A percentile compares a stretch with the other conserved stretches of the same genome.
These are phyloP conservation scores for Acacia acuminata DNA, from an alignment of 306 rosid genomes.

Conservation along the genomic window DNA sequence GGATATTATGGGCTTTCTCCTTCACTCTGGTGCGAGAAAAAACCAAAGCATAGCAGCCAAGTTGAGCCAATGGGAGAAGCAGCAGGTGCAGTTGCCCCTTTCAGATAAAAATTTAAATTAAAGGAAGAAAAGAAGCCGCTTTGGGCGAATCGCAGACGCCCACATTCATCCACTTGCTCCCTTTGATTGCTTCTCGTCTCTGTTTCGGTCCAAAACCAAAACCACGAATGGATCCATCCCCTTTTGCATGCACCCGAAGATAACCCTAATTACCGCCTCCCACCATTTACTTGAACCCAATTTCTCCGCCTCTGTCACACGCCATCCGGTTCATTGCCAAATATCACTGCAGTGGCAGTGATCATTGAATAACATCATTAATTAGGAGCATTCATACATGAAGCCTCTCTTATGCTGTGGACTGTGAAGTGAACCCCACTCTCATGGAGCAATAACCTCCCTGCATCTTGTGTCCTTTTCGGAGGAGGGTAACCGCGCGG, in stretches of 20 bases:
- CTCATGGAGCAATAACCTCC: not conserved
- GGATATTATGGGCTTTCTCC: slow-evolving; percentile 28
- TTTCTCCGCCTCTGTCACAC: not conserved
- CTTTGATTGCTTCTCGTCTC: not conserved
- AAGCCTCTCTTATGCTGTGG: not conserved
- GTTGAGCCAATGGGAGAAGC: slow-evolving; percentile 26
- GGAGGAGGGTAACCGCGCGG: not conserved
- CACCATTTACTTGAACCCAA: not conserved
- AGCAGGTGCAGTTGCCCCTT: slow-evolving; percentile 22
- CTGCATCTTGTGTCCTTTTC: not conserved
- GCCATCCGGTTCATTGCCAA: not conserved
- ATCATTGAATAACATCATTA: slow-evolving; percentile 22
- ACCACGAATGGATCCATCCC: not conserved
- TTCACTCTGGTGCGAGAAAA: slow-evolving; percentile 23
- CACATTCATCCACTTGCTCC: slow-evolving; percentile 18
- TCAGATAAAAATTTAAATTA: slow-evolving; percentile 5
- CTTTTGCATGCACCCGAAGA: not conserved
- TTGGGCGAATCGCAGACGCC: slow-evolving; percentile 16
- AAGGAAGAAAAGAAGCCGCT: not conserved
- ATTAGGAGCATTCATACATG: slow-evolving; percentile 4
- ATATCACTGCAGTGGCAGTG: slow-evolving; percentile 12
- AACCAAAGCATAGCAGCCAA: slow-evolving; percentile 40
- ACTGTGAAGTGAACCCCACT: slow-evolving; percentile 2
- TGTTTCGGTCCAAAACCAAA: not conserved
- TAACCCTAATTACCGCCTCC: slow-evolving; percentile 11